phyloP scores from a whole-genome alignment of 495 filamentous ascomycete species.

The Thermothielavioides terrestris region DNA sequence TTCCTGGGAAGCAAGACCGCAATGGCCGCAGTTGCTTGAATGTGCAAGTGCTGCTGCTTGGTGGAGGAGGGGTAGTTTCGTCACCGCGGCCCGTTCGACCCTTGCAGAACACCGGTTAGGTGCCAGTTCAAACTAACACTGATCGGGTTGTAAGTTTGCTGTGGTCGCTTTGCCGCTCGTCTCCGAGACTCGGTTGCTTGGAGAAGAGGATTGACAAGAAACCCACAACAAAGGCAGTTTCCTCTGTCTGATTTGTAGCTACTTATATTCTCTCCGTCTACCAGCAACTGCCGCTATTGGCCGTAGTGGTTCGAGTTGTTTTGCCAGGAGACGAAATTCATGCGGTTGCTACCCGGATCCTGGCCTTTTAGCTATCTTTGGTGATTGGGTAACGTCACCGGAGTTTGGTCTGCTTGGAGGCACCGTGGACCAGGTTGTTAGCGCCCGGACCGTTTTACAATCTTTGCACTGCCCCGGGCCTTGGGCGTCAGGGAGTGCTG shows the following conservation, averaged over 20 bases:
- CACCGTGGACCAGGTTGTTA: too few relatives aligned
- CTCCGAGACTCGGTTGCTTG: too few relatives aligned
- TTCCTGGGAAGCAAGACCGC: background rate
- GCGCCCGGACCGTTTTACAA: background rate
- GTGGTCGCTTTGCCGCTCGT: background rate
- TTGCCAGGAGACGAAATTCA: slow-evolving; percentile 13
- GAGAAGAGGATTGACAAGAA: too few relatives aligned
- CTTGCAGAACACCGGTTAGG: background rate
- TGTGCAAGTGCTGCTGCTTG: too few relatives aligned
- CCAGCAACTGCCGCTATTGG: background rate
- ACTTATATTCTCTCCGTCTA: background rate
- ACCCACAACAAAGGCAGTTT: too few relatives aligned
- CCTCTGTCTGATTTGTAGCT: too few relatives aligned
- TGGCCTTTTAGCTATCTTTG: background rate
- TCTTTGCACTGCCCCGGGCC: background rate
- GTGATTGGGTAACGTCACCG: too few relatives aligned
- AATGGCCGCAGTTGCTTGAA: too few relatives aligned
- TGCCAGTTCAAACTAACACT: background rate
- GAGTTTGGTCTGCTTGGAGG: too few relatives aligned
- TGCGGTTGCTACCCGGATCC: slow-evolving; percentile 12
- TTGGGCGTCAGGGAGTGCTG: too few relatives aligned
- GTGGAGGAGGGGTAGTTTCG: slow-evolving; percentile 5
- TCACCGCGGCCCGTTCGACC: background rate
- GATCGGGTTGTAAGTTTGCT: background rate
- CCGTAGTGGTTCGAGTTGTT: slow-evolving; percentile 3